A percentile compares a stretch with the other conserved stretches of the same genome.
phyloP scores from a whole-genome alignment of 768 basidiomycete genomes.

The Agaricus subrufescens region DNA sequence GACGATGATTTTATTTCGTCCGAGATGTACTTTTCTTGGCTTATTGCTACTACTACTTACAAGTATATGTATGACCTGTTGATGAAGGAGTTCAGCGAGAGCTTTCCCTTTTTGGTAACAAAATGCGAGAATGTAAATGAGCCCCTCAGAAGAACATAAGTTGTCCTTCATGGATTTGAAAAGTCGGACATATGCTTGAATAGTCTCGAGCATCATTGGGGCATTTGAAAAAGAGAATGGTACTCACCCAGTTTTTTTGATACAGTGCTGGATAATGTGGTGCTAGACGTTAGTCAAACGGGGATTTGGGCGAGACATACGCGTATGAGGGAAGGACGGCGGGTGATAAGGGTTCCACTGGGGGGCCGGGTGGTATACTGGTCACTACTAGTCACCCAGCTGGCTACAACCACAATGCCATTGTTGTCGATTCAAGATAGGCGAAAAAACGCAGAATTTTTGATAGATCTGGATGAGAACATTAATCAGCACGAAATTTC shows the following conservation, averaged over 20 bases:
- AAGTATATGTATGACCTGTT: too few species aligned
- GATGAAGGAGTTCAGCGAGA: not conserved
- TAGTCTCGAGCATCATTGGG: slow-evolving; percentile 45
- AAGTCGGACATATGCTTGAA: slow-evolving; percentile 74
- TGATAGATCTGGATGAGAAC: not conserved
- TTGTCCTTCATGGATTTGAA: slow-evolving; percentile 43
- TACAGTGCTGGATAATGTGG: slow-evolving; percentile 2
- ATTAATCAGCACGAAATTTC: not conserved
- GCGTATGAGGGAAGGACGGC: not conserved
- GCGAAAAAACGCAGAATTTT: not conserved
- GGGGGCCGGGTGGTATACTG: too few species aligned
- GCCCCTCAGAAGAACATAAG: slow-evolving; percentile 43
- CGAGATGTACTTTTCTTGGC: too few species aligned
- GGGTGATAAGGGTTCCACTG: not conserved
- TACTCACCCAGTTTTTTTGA: not conserved
- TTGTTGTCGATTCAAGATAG: slow-evolving; percentile 22
- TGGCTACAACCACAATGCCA: too few species aligned
- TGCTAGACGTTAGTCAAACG: slow-evolving; percentile 2
- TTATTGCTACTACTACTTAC: too few species aligned
- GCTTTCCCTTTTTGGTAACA: too few species aligned
- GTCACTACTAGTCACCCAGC: too few species aligned
- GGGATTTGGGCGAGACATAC: not conserved
- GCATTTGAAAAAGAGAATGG: slow-evolving; percentile 10
- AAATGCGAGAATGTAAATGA: not conserved
- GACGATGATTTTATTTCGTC: too few species aligned